Percentiles rank a stretch among this genome's conserved stretches.
phyloP scores from a whole-genome alignment of 2,329 filamentous ascomycete species.

The Xylariaceae sp. region DNA sequence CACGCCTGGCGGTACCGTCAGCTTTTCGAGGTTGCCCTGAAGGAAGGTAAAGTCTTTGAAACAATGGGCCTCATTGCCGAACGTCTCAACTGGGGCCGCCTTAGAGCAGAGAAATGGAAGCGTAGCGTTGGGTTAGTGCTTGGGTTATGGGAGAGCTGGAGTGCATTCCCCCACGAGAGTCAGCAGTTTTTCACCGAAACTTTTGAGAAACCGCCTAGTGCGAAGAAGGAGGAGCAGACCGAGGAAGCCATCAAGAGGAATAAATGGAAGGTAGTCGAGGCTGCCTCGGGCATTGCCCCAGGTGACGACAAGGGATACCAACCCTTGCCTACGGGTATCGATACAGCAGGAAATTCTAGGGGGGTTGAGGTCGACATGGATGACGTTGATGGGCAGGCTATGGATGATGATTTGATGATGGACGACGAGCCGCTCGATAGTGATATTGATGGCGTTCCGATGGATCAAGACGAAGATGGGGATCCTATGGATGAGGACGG shows the following conservation, averaged over 20 bases:
- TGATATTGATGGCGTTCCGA: constrained; percentile 50
- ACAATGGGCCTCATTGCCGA: constrained; percentile 74
- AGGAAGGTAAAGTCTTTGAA: constrained; percentile 69
- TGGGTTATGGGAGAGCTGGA: constrained; percentile 72
- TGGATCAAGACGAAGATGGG: constrained; percentile 32
- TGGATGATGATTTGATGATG: constrained; percentile 50
- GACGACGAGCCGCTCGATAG: constrained; percentile 52
- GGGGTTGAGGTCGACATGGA: constrained; percentile 36
- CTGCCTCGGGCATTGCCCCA: constrained; percentile 29
- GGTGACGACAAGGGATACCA: constrained; percentile 33
- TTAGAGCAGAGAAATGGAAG: constrained; percentile 85
- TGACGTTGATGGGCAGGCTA: constrained; percentile 49
- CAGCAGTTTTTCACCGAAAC: constrained; percentile 71
- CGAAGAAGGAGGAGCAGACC: constrained; percentile 39
- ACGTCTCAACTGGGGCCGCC: constrained; percentile 74
- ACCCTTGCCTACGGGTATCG: constrained; percentile 26
- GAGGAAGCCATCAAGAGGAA: constrained; percentile 41
- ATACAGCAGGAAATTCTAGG: constrained; percentile 40
- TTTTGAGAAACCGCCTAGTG: constrained; percentile 72
- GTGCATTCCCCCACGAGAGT: constrained; percentile 72
- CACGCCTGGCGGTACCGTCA: constrained; percentile 87
- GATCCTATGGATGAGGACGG: constrained; percentile 26
- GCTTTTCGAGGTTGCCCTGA: constrained; percentile 75
- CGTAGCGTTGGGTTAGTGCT: constrained; percentile 72
- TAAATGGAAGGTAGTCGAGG: constrained; percentile 57